phyloP scores from a whole-genome alignment of 768 basidiomycete genomes.

The Baorangia bicolor region DNA sequence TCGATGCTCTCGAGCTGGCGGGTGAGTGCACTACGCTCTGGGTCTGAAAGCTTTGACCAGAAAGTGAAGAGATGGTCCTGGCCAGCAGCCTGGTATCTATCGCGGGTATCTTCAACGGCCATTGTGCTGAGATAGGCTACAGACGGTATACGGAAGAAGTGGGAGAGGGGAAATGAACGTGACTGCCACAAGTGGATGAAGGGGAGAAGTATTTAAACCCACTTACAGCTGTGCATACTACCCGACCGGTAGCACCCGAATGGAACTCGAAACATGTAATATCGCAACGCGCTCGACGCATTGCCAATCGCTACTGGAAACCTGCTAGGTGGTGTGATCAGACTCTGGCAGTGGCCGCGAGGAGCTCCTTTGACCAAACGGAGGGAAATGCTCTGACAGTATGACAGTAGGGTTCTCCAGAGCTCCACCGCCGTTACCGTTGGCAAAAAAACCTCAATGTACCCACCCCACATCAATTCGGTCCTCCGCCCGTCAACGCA shows the following conservation, averaged over 20 bases:
- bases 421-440: not conserved
- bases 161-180: not conserved
- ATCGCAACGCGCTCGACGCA: not conserved
- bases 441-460: not conserved
- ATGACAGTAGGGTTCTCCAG: too few species aligned
- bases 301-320: not conserved
- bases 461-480: too few species aligned
- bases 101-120: conserved; percentile 55
- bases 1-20: conserved; percentile 79
- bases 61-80: conserved; percentile 91
- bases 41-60: conserved; percentile 67
- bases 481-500: not conserved
- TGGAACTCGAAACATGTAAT: conserved; percentile 8
- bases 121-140: conserved; percentile 32
- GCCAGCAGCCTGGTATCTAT: conserved; percentile 72
- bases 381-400: not conserved
- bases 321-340: too few species aligned
- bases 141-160: not conserved
- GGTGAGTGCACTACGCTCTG: conserved; percentile 62
- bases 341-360: too few species aligned
- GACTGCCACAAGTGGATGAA: not conserved
- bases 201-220: conserved; percentile 13
- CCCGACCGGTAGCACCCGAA: conserved; percentile 22
- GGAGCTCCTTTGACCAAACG: not conserved
- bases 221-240: conserved; percentile 1